Base-by-base conservation (phyloP, 1,284 basidiomycete species). In the Boletus subluridellus region DNA sequence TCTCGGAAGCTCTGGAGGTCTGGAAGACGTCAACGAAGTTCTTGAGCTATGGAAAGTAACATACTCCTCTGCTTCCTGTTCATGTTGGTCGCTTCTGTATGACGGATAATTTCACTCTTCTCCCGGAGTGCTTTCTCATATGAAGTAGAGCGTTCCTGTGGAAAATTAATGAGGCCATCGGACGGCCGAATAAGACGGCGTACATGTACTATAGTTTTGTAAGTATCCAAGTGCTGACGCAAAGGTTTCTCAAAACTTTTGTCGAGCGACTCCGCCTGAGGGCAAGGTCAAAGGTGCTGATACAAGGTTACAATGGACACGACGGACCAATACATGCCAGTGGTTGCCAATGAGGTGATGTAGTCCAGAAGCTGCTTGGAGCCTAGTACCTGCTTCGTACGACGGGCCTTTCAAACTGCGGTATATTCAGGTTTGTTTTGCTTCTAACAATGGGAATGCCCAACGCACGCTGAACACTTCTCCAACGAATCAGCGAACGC, bases 281-380 rank as follows among this genome's bases (percentile, higher is more conserved):
- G 32, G 54, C 49, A 38, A 42, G 47, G 50, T 63, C 44, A 39
- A 47, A 32, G 55, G 30, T 15, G 52, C 60, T 30, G 38, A 39
- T 30, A 47, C n/a, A 49, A 32, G 49, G 42, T n/a, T 28, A 58
- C 41, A 38, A 46, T 44, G 24, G 49, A 53, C 35, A 30, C 21
- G 62, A 72, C 85, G 62, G 63, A 91, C 93, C 68, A 97, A 77
- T 55, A 97, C 84, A 72, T 94, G 92, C 81, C 92, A 94, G 67
- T 96, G 93, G 73, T 96, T 96, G 55, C 90, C 88, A 68, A 96
- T 89, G 63, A 98, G 83, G 73, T 94, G 92, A 73, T 97, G 94
- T 52, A 97, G 77, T 2, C 95, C 95, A 17, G 90, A 87, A n/a
- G 90, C 86, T 37, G 90, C 92, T 69, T 94, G 86, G 49, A 92